Base-by-base conservation (phyloP, 1,284 basidiomycete species). In the Tetrapyrgos nigripes region DNA sequence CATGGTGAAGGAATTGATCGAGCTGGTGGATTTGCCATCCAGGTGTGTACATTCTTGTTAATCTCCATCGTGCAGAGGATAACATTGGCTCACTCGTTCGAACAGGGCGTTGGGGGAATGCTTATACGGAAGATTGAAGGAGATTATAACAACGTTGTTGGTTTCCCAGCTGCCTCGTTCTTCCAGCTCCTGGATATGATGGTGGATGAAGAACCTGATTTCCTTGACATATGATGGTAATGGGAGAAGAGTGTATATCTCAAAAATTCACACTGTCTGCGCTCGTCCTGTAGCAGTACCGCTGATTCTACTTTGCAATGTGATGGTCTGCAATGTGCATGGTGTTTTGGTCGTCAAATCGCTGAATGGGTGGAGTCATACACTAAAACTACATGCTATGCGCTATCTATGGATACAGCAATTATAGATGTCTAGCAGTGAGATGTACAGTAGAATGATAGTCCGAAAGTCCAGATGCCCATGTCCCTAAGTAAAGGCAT, bases 21-120 rank as follows among this genome's bases (percentile, higher is more conserved):
- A 21, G 96, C 96, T 0, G 97, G 96, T 3, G 97, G 97, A 0
- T 98, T 98, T 71, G 95, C 95, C 2, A 89, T 97, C 48, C 97
- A 98, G 82, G 94, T 93, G 64, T 56, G 76, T 62, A 19, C 14
- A 27, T 13, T 26, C 17, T 24, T 37, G 53, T 47, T 47, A 29
- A 43, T 27, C 17, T 29, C n/a, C 6, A 29, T 2, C 11, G 14
- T 60, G n/a, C n/a, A n/a, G n/a, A n/a, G n/a, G n/a, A 44, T 23
- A 50, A 27, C 31, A 23, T 40, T 9, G 10, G 24, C 53, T 59
- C 3, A 57, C 31, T 55, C 55, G 4, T 26, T 19, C 28, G 10
- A 46, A 24, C 64, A 94, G 89, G 94, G 94, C 2, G 79, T 89
- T 1, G 96, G 94, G 0, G 90, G 89, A 1, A 65, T 95, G 46